A percentile compares a stretch with the other conserved stretches of the same genome.
phyloP scores from a whole-genome alignment of 2,329 filamentous ascomycete genomes.

The Ascochyta fabae region DNA sequence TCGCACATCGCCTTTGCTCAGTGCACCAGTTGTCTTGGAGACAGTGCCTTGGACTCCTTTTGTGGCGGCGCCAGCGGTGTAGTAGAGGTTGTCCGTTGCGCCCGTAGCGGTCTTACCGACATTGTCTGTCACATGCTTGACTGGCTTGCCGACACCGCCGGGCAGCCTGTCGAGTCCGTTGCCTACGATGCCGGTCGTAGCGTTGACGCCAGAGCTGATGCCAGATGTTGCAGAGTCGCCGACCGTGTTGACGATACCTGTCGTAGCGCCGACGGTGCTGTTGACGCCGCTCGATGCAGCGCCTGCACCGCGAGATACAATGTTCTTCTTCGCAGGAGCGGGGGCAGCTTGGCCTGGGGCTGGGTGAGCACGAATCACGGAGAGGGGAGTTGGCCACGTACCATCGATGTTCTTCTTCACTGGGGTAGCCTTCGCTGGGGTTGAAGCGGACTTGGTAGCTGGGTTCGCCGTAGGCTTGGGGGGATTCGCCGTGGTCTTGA shows the following conservation, averaged over 20 bases:
- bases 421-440: conserved; percentile 25
- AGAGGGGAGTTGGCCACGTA: conserved; percentile 39
- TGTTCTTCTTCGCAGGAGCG: conserved; percentile 37
- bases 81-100: conserved; percentile 50
- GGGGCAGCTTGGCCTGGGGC: conserved; percentile 30
- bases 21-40: conserved; percentile 52
- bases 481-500: conserved; percentile 16
- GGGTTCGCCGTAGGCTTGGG: conserved; percentile 4
- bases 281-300: conserved; percentile 47
- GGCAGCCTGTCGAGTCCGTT: conserved; percentile 47
- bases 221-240: conserved; percentile 48
- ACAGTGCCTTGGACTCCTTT: conserved; percentile 53
- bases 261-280: conserved; percentile 45
- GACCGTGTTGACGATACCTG: conserved; percentile 44
- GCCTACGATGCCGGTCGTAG: conserved; percentile 46
- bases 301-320: conserved; percentile 43
- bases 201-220: conserved; percentile 46
- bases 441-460: conserved; percentile 13
- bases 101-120: conserved; percentile 53
- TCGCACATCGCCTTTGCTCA: conserved; percentile 52
- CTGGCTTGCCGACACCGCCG: conserved; percentile 44
- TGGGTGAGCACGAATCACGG: conserved; percentile 35
- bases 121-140: conserved; percentile 50
- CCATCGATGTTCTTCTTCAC: conserved; percentile 30
- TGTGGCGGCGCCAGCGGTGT: conserved; percentile 50